Conservation (phyloP, 495 filamentous ascomycete species). For the Trichoderma gamsii region DNA sequence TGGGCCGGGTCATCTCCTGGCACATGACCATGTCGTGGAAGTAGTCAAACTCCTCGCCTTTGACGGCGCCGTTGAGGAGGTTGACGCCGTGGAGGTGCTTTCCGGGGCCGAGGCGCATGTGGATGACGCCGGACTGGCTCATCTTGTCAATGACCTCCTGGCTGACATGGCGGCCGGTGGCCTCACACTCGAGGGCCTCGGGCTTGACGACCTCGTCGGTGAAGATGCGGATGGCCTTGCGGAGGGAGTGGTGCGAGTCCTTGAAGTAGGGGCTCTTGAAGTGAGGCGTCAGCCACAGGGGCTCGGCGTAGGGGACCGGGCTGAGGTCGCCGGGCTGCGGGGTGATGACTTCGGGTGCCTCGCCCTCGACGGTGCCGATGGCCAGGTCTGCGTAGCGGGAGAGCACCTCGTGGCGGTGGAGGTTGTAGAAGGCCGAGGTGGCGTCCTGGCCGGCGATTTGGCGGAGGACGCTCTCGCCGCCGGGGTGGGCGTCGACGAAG, state of each 20-base stretch:
- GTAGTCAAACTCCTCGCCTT: slow-evolving; percentile 80
- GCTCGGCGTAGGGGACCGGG: slow-evolving; percentile 73
- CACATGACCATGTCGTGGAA: slow-evolving; percentile 74
- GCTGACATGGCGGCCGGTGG: slow-evolving; percentile 64
- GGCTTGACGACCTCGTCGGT: slow-evolving; percentile 63
- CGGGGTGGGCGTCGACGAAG: slow-evolving; percentile 87
- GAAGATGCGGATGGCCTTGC: slow-evolving; percentile 68
- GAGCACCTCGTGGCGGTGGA: slow-evolving; percentile 86
- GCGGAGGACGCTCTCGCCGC: slow-evolving; percentile 73
- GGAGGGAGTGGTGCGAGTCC: slow-evolving; percentile 64
- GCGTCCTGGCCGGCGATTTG: slow-evolving; percentile 83
- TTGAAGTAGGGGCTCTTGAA: slow-evolving; percentile 83
- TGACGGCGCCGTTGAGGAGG: slow-evolving; percentile 62
- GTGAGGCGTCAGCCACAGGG: slow-evolving; percentile 69
- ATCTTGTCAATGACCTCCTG: slow-evolving; percentile 74
- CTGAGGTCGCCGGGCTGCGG: slow-evolving; percentile 65
- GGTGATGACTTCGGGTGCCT: slow-evolving; percentile 68
- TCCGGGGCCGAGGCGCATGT: slow-evolving; percentile 79
- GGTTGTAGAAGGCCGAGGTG: slow-evolving; percentile 85
- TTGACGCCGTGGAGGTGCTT: slow-evolving; percentile 69
- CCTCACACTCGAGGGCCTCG: slow-evolving; percentile 74
- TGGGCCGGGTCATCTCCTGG: slow-evolving; percentile 67
- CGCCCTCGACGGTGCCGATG: slow-evolving; percentile 67
- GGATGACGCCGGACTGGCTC: slow-evolving; percentile 65
- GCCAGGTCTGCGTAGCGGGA: slow-evolving; percentile 68